Evolutionary conservation across 495 filamentous ascomycete species (phyloP), one percentile per base, ranked within the genome.

Genomic region (Penicillium dipodomyicola): DNA sequence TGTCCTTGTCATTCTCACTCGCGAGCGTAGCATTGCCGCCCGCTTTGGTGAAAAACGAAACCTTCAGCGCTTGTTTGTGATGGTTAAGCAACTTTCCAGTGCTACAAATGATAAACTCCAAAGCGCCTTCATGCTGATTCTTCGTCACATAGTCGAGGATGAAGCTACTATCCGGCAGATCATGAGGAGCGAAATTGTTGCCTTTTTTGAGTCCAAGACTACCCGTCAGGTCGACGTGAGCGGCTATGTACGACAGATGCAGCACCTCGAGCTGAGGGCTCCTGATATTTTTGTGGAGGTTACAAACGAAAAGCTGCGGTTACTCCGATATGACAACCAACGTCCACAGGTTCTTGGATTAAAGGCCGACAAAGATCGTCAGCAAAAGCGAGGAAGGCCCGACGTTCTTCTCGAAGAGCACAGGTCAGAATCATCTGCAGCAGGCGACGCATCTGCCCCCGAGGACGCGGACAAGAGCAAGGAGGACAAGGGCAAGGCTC

Each of bases 81-180:
- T 96, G 88, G 83, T 95, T 40, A 93, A 92, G 67, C 92, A 96
- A 64, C 82, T 96, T 41, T 87, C 90, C 22, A 89, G 87, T 25
- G 80, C 83, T 25, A 87, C 85, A 20, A 88, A 88, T 52, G 78
- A 87, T 22, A 86, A 86, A 48, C 79, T 97, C 5, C 90, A 88
- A 63, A 86, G 87, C 60, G 82, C 86, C 9, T 86, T 97, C 52
- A 87, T 97, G 83, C 74, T 95, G 22, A 86, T 97, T 45, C 76
- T 99, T 46, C 85, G 95, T 22, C 94, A 99, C 66, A 87, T 97
- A 15, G 82, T 97, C 39, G 94, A 99, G 72, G 95, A 99, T 63
- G 91, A 94, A 51, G 84, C 91, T 46, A 93, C 87, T 0, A 80
- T 97, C 37, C 90, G 89, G 49, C 89, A 96, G 63, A 86, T 97